Conservation (phyloP, 75 land plant species). For the Picea glauca region DNA sequence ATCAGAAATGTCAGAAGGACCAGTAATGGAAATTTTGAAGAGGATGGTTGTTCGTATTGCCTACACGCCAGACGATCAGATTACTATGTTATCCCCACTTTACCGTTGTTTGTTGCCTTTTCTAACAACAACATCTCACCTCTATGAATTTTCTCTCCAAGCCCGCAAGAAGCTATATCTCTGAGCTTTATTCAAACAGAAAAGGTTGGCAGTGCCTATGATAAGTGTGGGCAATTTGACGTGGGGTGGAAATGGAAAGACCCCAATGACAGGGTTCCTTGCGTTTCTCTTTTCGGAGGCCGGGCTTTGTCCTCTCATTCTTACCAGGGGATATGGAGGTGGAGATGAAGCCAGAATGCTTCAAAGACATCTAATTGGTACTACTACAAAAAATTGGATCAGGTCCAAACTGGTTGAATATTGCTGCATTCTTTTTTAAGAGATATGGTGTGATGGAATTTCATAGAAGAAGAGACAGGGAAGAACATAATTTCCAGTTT, state of each 20-base stretch:
- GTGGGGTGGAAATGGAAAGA: too few relatives aligned
- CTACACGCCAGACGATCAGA: conserved; percentile 16
- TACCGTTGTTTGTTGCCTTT: too few relatives aligned
- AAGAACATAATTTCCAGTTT: not conserved
- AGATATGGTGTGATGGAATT: too few relatives aligned
- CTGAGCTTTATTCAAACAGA: conserved; percentile 5
- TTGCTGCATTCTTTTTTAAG: conserved; percentile 44
- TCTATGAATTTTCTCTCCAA: conserved; percentile 34
- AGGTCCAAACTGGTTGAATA: conserved; percentile 62
- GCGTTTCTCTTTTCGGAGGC: conserved; percentile 36
- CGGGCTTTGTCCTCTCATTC: conserved; percentile 57
- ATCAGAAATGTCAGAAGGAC: not conserved
- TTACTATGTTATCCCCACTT: conserved; percentile 6
- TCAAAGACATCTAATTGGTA: too few relatives aligned
- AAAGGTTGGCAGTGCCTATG: too few relatives aligned
- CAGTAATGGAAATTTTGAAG: conserved; percentile 31
- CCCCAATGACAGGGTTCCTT: conserved; percentile 46
- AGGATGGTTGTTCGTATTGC: not conserved
- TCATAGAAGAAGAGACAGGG: too few relatives aligned
- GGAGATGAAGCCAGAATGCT: too few relatives aligned
- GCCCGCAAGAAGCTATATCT: conserved; percentile 37
- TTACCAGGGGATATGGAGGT: too few relatives aligned
- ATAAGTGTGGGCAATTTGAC: too few relatives aligned
- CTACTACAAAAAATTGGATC: conserved; percentile 62
- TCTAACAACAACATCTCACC: too few relatives aligned